phyloP scores from a whole-genome alignment of 805 yeast genomes.

The Saccharomycopsis sp. region DNA sequence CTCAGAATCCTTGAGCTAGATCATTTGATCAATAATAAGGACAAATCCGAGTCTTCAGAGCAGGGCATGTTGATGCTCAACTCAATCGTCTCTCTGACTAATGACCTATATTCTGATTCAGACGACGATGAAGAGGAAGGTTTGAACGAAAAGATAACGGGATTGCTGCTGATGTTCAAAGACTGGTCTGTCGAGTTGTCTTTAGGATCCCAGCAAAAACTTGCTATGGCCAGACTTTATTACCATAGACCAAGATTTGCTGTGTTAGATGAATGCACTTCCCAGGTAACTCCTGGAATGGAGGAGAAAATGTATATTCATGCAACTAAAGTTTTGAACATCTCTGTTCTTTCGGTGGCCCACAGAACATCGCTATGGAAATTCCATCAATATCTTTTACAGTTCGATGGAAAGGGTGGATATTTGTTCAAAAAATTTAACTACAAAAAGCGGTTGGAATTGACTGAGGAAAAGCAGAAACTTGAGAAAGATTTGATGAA shows the following conservation, averaged over 20 bases:
- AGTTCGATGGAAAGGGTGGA: constrained; percentile 80
- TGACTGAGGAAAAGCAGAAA: constrained; percentile 71
- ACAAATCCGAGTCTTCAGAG: constrained; percentile 21
- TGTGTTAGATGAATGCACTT: constrained; percentile 91
- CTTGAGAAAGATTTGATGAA: constrained; percentile 68
- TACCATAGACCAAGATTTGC: constrained; percentile 92
- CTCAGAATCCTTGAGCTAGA: constrained; percentile 52
- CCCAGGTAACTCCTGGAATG: constrained; percentile 86
- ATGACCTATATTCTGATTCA: not conserved
- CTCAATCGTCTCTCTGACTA: constrained; percentile 6
- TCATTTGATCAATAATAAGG: constrained; percentile 44
- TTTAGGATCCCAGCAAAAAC: constrained; percentile 86
- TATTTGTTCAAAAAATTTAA: constrained; percentile 57
- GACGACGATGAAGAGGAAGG: constrained; percentile 15
- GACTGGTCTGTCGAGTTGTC: constrained; percentile 89
- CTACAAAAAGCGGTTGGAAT: constrained; percentile 61
- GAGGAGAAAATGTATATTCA: constrained; percentile 83
- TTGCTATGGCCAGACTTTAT: constrained; percentile 88
- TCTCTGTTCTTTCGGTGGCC: constrained; percentile 82
- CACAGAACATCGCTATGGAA: constrained; percentile 92
- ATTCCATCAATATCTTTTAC: constrained; percentile 75
- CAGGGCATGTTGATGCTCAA: constrained; percentile 29
- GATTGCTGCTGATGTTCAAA: constrained; percentile 38
- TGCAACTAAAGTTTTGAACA: constrained; percentile 65
- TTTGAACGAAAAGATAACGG: not conserved